Evolutionary conservation across 257 asterid species (phyloP).

Genomic region (Solanum tarijense): DNA sequence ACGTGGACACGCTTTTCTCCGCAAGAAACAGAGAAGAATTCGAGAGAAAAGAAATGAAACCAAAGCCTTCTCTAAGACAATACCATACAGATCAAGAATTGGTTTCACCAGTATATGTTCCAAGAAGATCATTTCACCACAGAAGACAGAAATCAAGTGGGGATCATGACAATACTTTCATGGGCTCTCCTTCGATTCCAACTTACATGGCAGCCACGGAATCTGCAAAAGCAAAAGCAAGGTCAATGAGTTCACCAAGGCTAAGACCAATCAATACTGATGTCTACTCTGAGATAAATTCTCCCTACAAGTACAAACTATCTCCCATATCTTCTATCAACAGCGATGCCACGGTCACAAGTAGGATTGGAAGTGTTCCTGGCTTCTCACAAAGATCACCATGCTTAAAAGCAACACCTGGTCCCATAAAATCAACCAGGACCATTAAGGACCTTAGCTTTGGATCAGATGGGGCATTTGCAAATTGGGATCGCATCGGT

Average conservation of each 20-base stretch:
- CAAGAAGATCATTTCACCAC: slow-evolving; percentile 55
- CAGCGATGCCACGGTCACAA: slow-evolving; percentile 58
- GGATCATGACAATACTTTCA: slow-evolving; percentile 30
- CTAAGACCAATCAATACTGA: slow-evolving; percentile 58
- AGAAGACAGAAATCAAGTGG: slow-evolving; percentile 61
- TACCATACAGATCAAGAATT: slow-evolving; percentile 26
- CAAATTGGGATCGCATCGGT: not conserved
- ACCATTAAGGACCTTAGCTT: slow-evolving; percentile 27
- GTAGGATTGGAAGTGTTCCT: slow-evolving; percentile 40
- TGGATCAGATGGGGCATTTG: slow-evolving; percentile 12
- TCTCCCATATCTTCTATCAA: slow-evolving; percentile 85
- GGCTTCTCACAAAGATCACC: slow-evolving; percentile 55
- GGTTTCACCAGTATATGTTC: slow-evolving; percentile 27
- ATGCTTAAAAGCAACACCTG: slow-evolving; percentile 40
- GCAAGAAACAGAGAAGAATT: slow-evolving; percentile 34
- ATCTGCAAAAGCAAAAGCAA: slow-evolving; percentile 73
- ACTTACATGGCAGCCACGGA: slow-evolving; percentile 93
- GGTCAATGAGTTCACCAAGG: slow-evolving; percentile 87
- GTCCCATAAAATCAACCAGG: slow-evolving; percentile 49
- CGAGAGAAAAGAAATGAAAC: slow-evolving; percentile 16
- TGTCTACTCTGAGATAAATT: slow-evolving; percentile 59
- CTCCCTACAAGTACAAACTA: slow-evolving; percentile 72
- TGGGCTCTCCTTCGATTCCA: slow-evolving; percentile 52
- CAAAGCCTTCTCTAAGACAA: slow-evolving; percentile 27
- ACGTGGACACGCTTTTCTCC: slow-evolving; percentile 18